Evolutionary conservation across 2,329 filamentous ascomycete genomes (phyloP), one percentile per base, ranked within the genome.

Genomic region (Ploettnerulaceae sp.): DNA sequence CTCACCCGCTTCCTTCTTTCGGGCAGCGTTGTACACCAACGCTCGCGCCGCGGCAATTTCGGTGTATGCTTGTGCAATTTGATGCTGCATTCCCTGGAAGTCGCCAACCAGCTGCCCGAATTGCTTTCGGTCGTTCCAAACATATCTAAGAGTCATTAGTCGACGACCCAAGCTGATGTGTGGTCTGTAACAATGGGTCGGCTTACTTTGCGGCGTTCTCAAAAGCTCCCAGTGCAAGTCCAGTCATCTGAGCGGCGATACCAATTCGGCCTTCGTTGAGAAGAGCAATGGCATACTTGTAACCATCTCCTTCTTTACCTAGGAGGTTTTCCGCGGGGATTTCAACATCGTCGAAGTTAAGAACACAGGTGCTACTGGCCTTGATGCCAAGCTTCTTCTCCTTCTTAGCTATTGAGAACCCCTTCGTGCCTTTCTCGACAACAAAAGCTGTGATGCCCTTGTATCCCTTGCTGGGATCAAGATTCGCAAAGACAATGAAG

Each of bases 31-130:
- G 77, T 86, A 98, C 45, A 98, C 89, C 17, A 98, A 76, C 7
- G 89, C 89, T 40, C 93, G 82, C 0, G 93, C 93, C 22, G 93
- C 93, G 46, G 82, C 75, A 63, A 98, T 96, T 67, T 98, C 93
- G 18, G 86, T 88, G 72, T 91, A 97, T 1, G 89, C 85, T 71
- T 98, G 93, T 2, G 93, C 93, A 54, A 98, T 84, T 73, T 98
- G 93, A 73, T 96, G 90, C 72, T 97, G 91, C 93, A 98, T 97
- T 61, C 89, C 90, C 71, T 98, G 93, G 78, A 98, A 98, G 67
- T 94, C 87, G 62, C 93, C 93, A 50, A 98, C 84, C 45, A 95
- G 79, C 64, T 88, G 77, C 57, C 93, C 91, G 65, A 98, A 98
- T 72, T 98, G 93, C 73, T 88, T 89, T 62, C 93, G 86, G 73